Conservation (phyloP, 2,329 filamentous ascomycete genomes). For the Raffaelea arxii region DNA sequence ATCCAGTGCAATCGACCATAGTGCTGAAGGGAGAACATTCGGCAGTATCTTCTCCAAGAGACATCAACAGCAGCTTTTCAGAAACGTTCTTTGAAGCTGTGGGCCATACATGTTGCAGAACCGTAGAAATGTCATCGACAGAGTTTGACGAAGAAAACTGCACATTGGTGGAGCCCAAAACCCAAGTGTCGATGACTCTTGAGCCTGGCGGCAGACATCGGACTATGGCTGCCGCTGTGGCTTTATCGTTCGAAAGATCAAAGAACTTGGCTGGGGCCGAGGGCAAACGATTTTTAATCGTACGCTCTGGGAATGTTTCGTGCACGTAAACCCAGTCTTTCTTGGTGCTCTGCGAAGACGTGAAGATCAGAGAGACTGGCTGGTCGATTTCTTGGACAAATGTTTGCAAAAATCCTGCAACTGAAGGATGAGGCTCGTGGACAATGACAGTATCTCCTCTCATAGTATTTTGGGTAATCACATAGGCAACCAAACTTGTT, state of each 20-base stretch:
- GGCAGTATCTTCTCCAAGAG: no score
- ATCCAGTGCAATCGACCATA: background rate
- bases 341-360: background rate
- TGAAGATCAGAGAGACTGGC: background rate
- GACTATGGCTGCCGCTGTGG: background rate
- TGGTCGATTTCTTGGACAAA: background rate
- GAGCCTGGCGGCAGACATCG: background rate
- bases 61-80: no score
- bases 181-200: background rate
- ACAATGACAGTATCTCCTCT: background rate
- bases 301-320: background rate
- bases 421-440: background rate
- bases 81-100: no score
- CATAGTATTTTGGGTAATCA: background rate
- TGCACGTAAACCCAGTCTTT: background rate
- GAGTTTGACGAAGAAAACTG: background rate
- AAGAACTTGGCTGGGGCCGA: background rate
- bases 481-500: background rate
- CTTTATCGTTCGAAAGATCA: background rate
- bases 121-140: background rate
- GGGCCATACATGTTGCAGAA: no score
- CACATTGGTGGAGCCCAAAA: background rate
- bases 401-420: background rate
- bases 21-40: no score
- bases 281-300: background rate